These are phyloP conservation scores for Mrakia gelida DNA, from an alignment of 768 basidiomycete genomes.

Conservation along the genomic window DNA sequence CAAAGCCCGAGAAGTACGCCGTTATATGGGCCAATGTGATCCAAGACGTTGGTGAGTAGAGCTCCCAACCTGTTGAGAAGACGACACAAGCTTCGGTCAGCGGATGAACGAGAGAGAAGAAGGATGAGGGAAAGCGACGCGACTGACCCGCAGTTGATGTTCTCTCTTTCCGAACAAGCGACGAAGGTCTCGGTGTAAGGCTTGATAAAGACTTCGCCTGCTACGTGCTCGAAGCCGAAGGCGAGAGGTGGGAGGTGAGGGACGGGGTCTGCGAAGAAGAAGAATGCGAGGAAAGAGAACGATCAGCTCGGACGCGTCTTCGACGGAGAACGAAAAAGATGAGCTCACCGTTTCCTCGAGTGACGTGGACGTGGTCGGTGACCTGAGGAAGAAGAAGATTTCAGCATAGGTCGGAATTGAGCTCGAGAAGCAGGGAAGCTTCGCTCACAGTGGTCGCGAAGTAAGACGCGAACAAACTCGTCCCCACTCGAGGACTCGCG, in stretches of 20 bases:
- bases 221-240: conserved; percentile 7
- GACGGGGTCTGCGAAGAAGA: too few relatives aligned
- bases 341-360: neutral
- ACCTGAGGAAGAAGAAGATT: too few relatives aligned
- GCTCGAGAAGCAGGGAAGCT: too few relatives aligned
- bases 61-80: neutral
- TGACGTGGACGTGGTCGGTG: neutral
- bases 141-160: neutral
- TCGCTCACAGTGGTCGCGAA: neutral
- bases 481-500: conserved; percentile 6
- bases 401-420: too few relatives aligned
- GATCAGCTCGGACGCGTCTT: too few relatives aligned
- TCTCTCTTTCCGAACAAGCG: neutral
- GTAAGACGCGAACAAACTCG: neutral
- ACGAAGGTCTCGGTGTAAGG: neutral
- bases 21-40: neutral
- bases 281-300: too few relatives aligned
- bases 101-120: neutral
- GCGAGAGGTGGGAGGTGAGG: neutral
- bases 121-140: neutral
- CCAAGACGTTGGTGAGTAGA: neutral
- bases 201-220: neutral
- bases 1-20: neutral
- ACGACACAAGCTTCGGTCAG: neutral
- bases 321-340: neutral